Percentiles rank a stretch among this genome's conserved stretches.
phyloP scores from a whole-genome alignment of 495 filamentous ascomycete genomes.

The Daldinia grandis region DNA sequence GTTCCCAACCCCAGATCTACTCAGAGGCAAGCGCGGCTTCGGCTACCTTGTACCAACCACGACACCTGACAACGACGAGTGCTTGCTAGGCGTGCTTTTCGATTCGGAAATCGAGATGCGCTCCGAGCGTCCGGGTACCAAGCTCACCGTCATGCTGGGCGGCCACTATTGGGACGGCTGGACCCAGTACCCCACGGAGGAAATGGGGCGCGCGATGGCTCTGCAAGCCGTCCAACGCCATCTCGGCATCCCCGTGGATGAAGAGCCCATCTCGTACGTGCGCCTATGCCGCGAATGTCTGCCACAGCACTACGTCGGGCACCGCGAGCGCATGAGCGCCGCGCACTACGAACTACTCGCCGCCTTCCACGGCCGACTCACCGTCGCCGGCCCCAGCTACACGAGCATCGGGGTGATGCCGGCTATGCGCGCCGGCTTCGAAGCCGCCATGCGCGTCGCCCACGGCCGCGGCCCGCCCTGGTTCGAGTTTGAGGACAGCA shows the following conservation, averaged over 20 bases:
- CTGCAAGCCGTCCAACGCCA: conserved; percentile 73
- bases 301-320: conserved; percentile 86
- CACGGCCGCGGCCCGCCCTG: conserved; percentile 32
- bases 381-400: conserved; percentile 85
- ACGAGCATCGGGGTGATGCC: conserved; percentile 50
- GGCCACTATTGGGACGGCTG: conserved; percentile 87
- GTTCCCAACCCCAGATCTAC: conserved; percentile 70
- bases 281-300: conserved; percentile 80
- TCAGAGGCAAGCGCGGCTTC: conserved; percentile 72
- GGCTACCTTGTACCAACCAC: conserved; percentile 86
- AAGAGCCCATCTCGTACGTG: conserved; percentile 63
- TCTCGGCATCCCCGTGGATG: conserved; percentile 66
- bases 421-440: conserved; percentile 52
- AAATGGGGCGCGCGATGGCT: conserved; percentile 73
- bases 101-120: conserved; percentile 69
- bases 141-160: conserved; percentile 93
- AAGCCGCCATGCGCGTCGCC: conserved; percentile 47
- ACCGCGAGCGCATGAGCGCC: conserved; percentile 67
- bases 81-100: conserved; percentile 89
- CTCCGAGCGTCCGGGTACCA: conserved; percentile 67
- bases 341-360: conserved; percentile 63
- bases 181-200: conserved; percentile 62
- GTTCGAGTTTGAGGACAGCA: conserved; percentile 5
- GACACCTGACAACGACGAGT: conserved; percentile 82
- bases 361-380: conserved; percentile 69